Evolutionary conservation across 495 filamentous ascomycete genomes (phyloP).

Genomic region (Xylaria castorea): DNA sequence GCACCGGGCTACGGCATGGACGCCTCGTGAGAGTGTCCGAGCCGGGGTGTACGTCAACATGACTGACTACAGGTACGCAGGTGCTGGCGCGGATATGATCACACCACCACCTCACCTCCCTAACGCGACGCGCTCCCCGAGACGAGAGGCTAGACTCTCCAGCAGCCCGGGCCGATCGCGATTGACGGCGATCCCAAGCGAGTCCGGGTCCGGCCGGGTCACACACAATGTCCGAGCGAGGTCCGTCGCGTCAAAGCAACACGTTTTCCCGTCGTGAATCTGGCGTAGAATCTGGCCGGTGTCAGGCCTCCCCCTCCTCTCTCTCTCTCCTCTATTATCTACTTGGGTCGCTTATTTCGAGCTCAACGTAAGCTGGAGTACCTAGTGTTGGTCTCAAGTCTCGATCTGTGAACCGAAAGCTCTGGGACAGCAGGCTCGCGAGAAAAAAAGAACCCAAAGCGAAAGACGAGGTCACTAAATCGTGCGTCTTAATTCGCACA

Average conservation of each 20-base stretch:
- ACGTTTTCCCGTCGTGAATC: not conserved
- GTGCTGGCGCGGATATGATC: not conserved
- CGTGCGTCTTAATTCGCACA: not conserved
- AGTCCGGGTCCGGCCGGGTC: not conserved
- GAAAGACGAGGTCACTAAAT: not conserved
- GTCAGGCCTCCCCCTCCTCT: not conserved
- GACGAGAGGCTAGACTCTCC: not conserved
- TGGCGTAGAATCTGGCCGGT: not conserved
- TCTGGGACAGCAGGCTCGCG: not conserved
- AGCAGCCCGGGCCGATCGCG: not conserved
- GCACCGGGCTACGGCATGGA: not conserved
- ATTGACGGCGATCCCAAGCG: not conserved
- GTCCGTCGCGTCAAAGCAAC: not conserved
- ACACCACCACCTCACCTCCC: slow-evolving; percentile 12
- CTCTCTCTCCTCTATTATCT: not conserved
- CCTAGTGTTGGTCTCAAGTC: not conserved
- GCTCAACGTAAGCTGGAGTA: not conserved
- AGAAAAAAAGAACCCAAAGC: not conserved
- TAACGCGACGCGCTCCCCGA: not conserved
- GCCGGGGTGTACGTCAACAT: slow-evolving; percentile 23
- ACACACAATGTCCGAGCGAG: not conserved
- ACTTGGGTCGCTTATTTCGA: not conserved
- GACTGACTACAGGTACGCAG: not conserved
- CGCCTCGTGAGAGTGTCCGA: not conserved
- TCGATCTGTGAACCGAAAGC: not conserved